Conservation (phyloP, 176 grass and related monocot species). For the Pontederia crassipes region DNA sequence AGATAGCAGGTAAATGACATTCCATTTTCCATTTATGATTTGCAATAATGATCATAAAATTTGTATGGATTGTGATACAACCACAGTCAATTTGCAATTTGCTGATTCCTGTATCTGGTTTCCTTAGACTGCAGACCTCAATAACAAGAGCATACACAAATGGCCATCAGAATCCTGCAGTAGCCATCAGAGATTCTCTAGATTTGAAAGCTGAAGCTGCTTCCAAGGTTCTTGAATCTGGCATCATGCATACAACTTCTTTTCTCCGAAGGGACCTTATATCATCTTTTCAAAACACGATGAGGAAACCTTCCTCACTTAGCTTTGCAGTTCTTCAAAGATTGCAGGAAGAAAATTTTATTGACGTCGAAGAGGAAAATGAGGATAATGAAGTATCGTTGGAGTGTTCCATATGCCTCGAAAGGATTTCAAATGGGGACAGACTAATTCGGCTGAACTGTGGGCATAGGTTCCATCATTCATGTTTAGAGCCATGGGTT, state of each 20-base stretch:
- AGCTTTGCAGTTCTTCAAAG: background rate
- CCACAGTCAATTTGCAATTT: background rate
- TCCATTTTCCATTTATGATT: background rate
- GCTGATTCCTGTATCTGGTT: background rate
- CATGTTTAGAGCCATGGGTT: slow-evolving; percentile 7
- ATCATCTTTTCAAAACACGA: background rate
- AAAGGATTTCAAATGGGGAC: slow-evolving; percentile 10
- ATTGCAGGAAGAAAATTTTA: background rate
- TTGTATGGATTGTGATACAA: too few relatives aligned
- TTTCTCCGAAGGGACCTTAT: background rate
- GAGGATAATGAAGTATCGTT: background rate
- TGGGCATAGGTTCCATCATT: slow-evolving; percentile 8
- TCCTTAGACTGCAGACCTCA: background rate
- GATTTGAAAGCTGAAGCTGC: background rate
- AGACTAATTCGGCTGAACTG: slow-evolving; percentile 1
- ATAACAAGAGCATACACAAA: background rate
- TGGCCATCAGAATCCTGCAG: background rate
- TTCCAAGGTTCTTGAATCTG: background rate
- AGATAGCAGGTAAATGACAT: background rate
- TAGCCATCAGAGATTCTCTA: background rate
- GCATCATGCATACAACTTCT: background rate
- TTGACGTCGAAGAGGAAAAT: background rate
- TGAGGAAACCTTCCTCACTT: background rate
- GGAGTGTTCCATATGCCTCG: slow-evolving; percentile 12
- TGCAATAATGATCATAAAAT: background rate